Evolutionary conservation across 2,329 filamentous ascomycete species (phyloP), one percentile per base, ranked within the genome.

Genomic region (Colletotrichum simmondsii): DNA sequence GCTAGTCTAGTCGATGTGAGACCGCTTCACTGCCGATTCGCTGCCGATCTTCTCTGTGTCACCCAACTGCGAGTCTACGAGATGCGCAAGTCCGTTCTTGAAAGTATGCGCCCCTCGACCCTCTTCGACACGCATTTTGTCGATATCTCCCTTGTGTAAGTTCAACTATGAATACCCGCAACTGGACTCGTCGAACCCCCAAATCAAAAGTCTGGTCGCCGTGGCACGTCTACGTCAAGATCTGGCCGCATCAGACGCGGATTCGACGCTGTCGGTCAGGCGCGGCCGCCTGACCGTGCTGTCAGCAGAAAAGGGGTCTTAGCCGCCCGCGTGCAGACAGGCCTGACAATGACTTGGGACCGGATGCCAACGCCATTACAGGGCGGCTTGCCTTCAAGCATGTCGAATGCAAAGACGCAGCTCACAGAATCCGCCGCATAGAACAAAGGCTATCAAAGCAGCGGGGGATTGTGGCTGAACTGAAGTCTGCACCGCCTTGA

Each of bases 301-400:
- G 53, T 35, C 65, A 42, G 58, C 57, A 28, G 42, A 54, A 68
- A 72, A 72, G 69, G 65, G 53, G 58, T 63, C 69, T 68, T 58
- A 42, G 69, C 68, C 65, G 58, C 65, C 28, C 16, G 42, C 52
- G 22, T 32, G 26, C n/a, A 59, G 58, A 59, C 53, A 28, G 14
- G 63, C 63, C 24, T 54, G 59, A 58, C 52, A 68, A 53, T 62
- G 64, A 58, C 65, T 49, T 63, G 35, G 58, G 24, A 58, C 22
- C 37, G 28, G 58, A 62, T 42, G 14, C 16, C 53, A 59, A 68
- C 30, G 58, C 65, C 65, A 68, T 71, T 46, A 30, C 35, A 62
- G 12, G 19, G 57, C 68, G 68, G 64, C 68, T 71, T 68, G 22
- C 49, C 30, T 42, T 42, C 22, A 58, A 61, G 68, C 64, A 68